These are phyloP conservation scores for Cercospora zeae-maydis DNA, from an alignment of 2,329 filamentous ascomycete species.

Conservation along the genomic window DNA sequence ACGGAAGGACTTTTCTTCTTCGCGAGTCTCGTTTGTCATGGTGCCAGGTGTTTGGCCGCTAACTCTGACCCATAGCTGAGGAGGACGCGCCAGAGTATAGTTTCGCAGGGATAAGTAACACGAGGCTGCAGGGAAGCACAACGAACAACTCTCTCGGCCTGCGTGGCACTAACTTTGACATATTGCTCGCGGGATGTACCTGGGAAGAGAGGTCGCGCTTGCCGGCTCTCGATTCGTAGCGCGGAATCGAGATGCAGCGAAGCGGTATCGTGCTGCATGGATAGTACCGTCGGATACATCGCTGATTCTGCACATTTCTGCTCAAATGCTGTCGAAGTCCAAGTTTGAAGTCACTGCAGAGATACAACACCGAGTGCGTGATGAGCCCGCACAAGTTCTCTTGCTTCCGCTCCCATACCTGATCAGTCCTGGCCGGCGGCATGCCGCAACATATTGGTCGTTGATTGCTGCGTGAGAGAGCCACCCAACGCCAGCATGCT, in stretches of 20 bases:
- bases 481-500: neutral
- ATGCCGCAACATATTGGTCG: neutral
- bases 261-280: neutral
- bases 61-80: too few relatives aligned
- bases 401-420: neutral
- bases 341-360: neutral
- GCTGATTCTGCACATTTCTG: neutral
- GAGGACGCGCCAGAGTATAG: too few relatives aligned
- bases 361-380: neutral
- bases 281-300: neutral
- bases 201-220: too few relatives aligned
- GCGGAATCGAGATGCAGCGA: neutral
- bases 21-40: too few relatives aligned
- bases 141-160: too few relatives aligned
- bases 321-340: neutral
- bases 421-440: fast-evolving
- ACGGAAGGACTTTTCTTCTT: too few relatives aligned
- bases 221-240: neutral
- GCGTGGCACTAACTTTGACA: neutral
- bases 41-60: too few relatives aligned
- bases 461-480: neutral
- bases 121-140: too few relatives aligned
- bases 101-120: too few relatives aligned
- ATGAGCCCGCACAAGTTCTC: neutral
- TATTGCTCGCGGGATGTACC: neutral